phyloP scores from a whole-genome alignment of 192 early-diverging fungal genomes.

The Chytriomyces sp. region DNA sequence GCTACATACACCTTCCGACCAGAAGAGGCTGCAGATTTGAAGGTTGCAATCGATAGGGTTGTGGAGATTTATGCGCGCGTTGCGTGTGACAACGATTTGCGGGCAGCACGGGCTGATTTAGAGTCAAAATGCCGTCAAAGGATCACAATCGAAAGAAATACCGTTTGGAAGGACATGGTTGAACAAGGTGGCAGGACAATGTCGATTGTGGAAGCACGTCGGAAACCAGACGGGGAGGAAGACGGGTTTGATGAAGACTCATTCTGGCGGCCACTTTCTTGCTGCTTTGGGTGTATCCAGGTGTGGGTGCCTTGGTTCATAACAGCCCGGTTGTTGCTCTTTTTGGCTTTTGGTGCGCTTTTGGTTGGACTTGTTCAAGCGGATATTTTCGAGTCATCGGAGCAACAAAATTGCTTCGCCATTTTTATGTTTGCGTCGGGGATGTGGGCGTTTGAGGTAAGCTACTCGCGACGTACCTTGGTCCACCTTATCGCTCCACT shows the following conservation, averaged over 20 bases:
- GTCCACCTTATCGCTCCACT: not conserved
- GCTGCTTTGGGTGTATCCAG: not conserved
- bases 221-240: conserved; percentile 74
- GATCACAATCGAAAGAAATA: conserved; percentile 96
- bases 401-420: conserved; percentile 91
- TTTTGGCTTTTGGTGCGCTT: conserved; percentile 55
- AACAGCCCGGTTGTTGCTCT: conserved; percentile 5
- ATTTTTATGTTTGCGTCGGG: conserved; percentile 87
- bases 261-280: conserved; percentile 4
- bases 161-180: conserved; percentile 97
- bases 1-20: conserved; percentile 72
- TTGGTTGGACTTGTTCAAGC: conserved; percentile 66
- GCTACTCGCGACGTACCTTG: not conserved
- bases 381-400: conserved; percentile 68
- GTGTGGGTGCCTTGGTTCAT: conserved; percentile 14
- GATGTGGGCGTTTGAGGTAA: conserved; percentile 92
- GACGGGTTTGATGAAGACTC: conserved; percentile 46
- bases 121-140: conserved; percentile 83
- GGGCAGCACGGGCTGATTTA: conserved; percentile 74
- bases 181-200: conserved; percentile 27
- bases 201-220: conserved; percentile 33
- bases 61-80: conserved; percentile 70
- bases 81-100: conserved; percentile 63
- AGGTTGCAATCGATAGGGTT: conserved; percentile 65
- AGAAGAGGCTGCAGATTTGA: conserved; percentile 65